Evolutionary conservation across 768 basidiomycete genomes (phyloP).

Genomic region (Collybia nuda): DNA sequence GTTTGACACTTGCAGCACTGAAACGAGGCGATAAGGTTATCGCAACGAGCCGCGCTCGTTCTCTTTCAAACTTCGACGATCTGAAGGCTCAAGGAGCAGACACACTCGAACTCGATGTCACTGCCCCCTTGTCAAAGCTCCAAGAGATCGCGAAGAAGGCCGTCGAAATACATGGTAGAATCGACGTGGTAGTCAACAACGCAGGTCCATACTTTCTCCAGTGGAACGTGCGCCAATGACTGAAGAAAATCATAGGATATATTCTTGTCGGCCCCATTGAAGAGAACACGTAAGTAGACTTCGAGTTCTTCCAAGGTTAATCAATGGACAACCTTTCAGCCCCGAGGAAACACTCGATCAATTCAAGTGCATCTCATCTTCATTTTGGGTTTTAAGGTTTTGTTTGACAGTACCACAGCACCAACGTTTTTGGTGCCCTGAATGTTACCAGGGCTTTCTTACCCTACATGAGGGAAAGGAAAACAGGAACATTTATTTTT

Average conservation of each 20-base stretch:
- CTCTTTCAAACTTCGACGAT: slow-evolving; percentile 30
- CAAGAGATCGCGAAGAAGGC: slow-evolving; percentile 33
- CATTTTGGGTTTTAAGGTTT: slow-evolving; percentile 14
- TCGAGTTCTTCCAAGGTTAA: too few relatives aligned
- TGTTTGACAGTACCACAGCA: slow-evolving; percentile 22
- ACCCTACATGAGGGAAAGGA: slow-evolving; percentile 44
- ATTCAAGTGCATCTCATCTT: too few relatives aligned
- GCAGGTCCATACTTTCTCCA: slow-evolving; percentile 26
- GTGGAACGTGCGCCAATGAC: not conserved
- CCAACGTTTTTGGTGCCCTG: slow-evolving; percentile 44
- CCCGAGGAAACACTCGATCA: too few relatives aligned
- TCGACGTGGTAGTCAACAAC: slow-evolving; percentile 49
- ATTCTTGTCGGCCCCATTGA: too few relatives aligned
- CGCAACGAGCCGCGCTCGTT: slow-evolving; percentile 39
- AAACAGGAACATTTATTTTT: slow-evolving; percentile 41
- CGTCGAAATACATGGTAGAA: slow-evolving; percentile 32
- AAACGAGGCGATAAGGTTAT: slow-evolving; percentile 48
- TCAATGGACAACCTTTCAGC: too few relatives aligned
- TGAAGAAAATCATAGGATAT: slow-evolving; percentile 19
- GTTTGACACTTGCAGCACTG: slow-evolving; percentile 37
- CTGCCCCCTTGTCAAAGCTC: slow-evolving; percentile 30
- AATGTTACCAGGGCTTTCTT: slow-evolving; percentile 47
- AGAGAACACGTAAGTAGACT: too few relatives aligned
- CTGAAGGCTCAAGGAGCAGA: slow-evolving; percentile 38
- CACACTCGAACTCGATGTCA: slow-evolving; percentile 35